Percentiles rank a stretch among this genome's conserved stretches.
phyloP scores from a whole-genome alignment of 768 basidiomycete genomes.

The Lanmaoa rubissima region DNA sequence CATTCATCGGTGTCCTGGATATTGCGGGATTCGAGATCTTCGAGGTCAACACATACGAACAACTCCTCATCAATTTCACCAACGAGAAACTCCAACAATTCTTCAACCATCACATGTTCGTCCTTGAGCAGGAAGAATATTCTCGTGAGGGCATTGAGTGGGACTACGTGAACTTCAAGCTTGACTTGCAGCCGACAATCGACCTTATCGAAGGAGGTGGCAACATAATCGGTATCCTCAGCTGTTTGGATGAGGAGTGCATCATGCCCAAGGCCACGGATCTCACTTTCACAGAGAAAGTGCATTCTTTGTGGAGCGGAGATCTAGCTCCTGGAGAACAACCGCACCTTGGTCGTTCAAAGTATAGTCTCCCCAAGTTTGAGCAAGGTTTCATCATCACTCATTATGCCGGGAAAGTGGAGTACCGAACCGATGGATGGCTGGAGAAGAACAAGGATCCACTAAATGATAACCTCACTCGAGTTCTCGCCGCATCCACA shows the following conservation, averaged over 20 bases:
- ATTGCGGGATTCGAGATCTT: slow-evolving; percentile 99
- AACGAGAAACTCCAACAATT: slow-evolving; percentile 99
- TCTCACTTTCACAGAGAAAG: slow-evolving; percentile 90
- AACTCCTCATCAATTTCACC: slow-evolving; percentile 97
- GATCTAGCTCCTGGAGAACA: slow-evolving; percentile 42
- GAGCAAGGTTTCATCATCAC: slow-evolving; percentile 93
- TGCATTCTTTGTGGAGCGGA: slow-evolving; percentile 70
- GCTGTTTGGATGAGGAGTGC: slow-evolving; percentile 94
- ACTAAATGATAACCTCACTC: slow-evolving; percentile 91
- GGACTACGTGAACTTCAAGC: slow-evolving; percentile 97
- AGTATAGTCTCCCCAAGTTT: slow-evolving; percentile 86
- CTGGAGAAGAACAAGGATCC: slow-evolving; percentile 99
- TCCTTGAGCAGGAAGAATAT: slow-evolving; percentile 98
- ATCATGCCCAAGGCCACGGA: slow-evolving; percentile 99
- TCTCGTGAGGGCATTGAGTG: slow-evolving; percentile 94
- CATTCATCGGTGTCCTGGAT: slow-evolving; percentile 97
- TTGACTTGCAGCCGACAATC: slow-evolving; percentile 97
- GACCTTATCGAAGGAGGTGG: slow-evolving; percentile 90
- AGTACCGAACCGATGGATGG: slow-evolving; percentile 96
- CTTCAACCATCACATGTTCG: slow-evolving; percentile 99
- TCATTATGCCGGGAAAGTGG: slow-evolving; percentile 96
- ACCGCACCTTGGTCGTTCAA: slow-evolving; percentile 71
- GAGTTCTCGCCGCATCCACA: slow-evolving; percentile 78
- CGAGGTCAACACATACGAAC: slow-evolving; percentile 92
- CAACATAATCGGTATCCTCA: slow-evolving; percentile 78